Base-by-base conservation (phyloP, 768 basidiomycete species). In the Hygrocybe coccinea region DNA sequence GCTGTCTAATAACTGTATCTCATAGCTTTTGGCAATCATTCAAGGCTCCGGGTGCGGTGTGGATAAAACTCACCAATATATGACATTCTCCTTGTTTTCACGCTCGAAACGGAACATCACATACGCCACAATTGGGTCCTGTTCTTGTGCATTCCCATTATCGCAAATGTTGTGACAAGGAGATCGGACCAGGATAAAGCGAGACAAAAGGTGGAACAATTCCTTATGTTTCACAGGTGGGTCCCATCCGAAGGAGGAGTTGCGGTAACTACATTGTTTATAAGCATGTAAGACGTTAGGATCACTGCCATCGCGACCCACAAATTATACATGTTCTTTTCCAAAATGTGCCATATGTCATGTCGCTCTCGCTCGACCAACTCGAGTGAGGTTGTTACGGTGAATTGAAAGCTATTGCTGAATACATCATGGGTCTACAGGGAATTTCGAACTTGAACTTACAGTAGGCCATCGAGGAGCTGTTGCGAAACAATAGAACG, bases 31-130 rank as follows among this genome's bases (percentile, higher is more conserved):
- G 55, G 9, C 50, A 55, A 14, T 6, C 7, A n/a, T 25, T 21
- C 25, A 22, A 36, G 9, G 36, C 22, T 17, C 29, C 12, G 14
- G 11, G 33, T 9, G 56, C 33, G 38, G 25, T 39, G 36, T 37
- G 39, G 29, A 17, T 41, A 19, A 44, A 39, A 61, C 67, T 24
- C 61, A 89, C 90, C 89, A 91, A 65, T 92, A 93, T 2, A 89
- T 49, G 2, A 88, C 68, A 54, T 82, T 69, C 56, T 81, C 75
- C 4, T 71, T 73, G 8, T 81, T 75, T 59, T 92, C 91, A 25
- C 71, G 64, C 54, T 91, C 89, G 56, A 92, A 92, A 1, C 89
- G 81, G 65, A 91, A 91, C 70, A 82, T 81, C 14, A 76, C 61
- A 56, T 74, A 82, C 1, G 75, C 79, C 29, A 72, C 58, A 22